phyloP scores from a whole-genome alignment of 257 asterid species.

The Solanum corneliomulleri region DNA sequence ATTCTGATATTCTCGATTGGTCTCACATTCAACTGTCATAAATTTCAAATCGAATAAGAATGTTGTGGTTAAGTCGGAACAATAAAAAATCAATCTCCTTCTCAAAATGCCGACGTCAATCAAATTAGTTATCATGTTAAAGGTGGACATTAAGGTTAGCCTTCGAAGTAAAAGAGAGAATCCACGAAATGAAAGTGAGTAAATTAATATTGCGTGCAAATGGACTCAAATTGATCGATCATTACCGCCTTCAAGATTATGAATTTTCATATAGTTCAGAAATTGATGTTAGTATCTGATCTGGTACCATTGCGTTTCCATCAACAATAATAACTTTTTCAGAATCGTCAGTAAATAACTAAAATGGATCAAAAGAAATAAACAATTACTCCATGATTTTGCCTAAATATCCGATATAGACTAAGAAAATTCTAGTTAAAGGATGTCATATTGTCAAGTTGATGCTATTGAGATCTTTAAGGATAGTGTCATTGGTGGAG shows the following conservation, averaged over 20 bases:
- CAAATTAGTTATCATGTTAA: neutral
- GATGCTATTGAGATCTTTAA: neutral
- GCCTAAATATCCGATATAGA: conserved; percentile 6
- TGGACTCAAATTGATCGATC: conserved; percentile 32
- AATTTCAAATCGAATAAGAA: neutral
- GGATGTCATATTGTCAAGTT: neutral
- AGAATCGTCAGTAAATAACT: conserved; percentile 4
- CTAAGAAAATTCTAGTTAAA: conserved; percentile 28
- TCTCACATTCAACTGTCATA: conserved; percentile 26
- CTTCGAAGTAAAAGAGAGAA: conserved; percentile 35
- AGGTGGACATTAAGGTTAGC: conserved; percentile 22
- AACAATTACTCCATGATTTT: conserved; percentile 11
- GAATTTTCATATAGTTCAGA: conserved; percentile 20
- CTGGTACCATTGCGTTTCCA: neutral
- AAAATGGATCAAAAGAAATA: conserved; percentile 4
- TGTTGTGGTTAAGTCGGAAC: neutral
- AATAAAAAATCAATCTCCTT: conserved; percentile 15
- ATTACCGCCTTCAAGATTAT: conserved; percentile 18
- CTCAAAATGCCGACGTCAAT: conserved; percentile 22
- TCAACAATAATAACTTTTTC: neutral
- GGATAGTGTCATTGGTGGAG: conserved; percentile 50
- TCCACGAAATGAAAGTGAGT: conserved; percentile 15
- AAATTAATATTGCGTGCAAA: conserved; percentile 13
- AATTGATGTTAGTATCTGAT: conserved; percentile 15
- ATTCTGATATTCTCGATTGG: conserved; percentile 34